Percentiles rank a stretch among this genome's conserved stretches.
phyloP scores from a whole-genome alignment of 73 alveolate genomes.

The Blepharisma japonicum region DNA sequence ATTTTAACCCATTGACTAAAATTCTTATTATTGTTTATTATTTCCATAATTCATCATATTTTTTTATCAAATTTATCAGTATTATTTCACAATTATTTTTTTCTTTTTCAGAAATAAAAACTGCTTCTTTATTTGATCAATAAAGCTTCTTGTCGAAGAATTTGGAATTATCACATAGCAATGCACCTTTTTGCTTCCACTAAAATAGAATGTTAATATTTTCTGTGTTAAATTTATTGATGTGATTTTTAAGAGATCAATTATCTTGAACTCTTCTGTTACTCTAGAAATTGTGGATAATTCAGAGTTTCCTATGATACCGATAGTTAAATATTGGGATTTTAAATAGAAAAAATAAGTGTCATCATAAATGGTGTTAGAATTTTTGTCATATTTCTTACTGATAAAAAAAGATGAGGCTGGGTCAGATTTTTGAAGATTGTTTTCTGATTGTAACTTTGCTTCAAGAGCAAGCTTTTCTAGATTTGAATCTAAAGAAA shows the following conservation, averaged over 20 bases:
- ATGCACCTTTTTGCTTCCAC: neutral
- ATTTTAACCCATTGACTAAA: no score
- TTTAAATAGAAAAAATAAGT: neutral
- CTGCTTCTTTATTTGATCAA: no score
- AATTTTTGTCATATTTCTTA: neutral
- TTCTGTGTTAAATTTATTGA: neutral
- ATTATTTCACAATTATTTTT: no score
- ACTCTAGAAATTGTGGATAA: no score
- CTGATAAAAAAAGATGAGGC: neutral
- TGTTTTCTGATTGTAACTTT: neutral
- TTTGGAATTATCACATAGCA: no score
- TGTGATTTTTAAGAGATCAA: neutral
- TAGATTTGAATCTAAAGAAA: no score
- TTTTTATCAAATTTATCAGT: no score
- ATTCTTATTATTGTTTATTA: no score
- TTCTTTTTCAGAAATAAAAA: no score
- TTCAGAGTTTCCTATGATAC: neutral
- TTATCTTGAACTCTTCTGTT: neutral
- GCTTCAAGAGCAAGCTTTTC: neutral
- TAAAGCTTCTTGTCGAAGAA: no score
- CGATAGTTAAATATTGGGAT: neutral
- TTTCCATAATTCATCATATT: no score
- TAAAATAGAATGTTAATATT: neutral
- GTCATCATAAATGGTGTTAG: neutral
- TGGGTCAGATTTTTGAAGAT: neutral